phyloP scores from a whole-genome alignment of 2,329 filamentous ascomycete species.

The Dactylella cylindrospora region DNA sequence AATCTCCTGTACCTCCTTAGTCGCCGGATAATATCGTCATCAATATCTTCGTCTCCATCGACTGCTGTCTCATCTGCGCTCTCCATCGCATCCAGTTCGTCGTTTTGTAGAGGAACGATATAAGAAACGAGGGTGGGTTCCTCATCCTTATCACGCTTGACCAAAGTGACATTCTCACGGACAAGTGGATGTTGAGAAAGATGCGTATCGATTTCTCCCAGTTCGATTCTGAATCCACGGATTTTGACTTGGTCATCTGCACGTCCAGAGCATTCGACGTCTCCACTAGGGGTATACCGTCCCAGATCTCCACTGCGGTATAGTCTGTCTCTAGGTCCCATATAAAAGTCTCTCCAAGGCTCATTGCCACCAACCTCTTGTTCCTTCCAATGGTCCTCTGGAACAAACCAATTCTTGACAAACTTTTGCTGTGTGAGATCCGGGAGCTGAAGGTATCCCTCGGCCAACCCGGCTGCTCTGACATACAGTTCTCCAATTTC shows the following conservation, averaged over 20 bases:
- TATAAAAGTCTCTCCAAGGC: constrained; percentile 75
- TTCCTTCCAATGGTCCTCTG: constrained; percentile 69
- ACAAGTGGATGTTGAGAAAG: constrained; percentile 73
- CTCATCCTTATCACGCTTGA: constrained; percentile 79
- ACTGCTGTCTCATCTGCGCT: constrained; percentile 56
- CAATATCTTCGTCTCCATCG: constrained; percentile 61
- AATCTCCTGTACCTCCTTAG: constrained; percentile 65
- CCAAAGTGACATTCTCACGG: constrained; percentile 80
- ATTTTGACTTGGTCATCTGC: constrained; percentile 93
- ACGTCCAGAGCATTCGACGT: constrained; percentile 75
- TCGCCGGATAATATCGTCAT: constrained; percentile 59
- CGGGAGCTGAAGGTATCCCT: constrained; percentile 67
- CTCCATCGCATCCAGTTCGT: constrained; percentile 47
- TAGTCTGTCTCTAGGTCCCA: constrained; percentile 78
- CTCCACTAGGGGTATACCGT: constrained; percentile 68
- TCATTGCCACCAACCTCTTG: constrained; percentile 60
- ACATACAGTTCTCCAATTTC: constrained; percentile 84
- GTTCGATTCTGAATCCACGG: constrained; percentile 90
- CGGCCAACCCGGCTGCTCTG: constrained; percentile 77
- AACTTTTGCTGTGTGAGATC: constrained; percentile 75
- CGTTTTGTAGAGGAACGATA: constrained; percentile 65
- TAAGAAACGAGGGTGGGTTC: constrained; percentile 87
- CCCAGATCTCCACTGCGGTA: constrained; percentile 89
- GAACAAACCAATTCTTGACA: constrained; percentile 80
- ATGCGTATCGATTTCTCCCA: constrained; percentile 87